A percentile compares a stretch with the other conserved stretches of the same genome.
Conservation (phyloP, 352 stramenopile species). For the Peronospora destructor region DNA sequence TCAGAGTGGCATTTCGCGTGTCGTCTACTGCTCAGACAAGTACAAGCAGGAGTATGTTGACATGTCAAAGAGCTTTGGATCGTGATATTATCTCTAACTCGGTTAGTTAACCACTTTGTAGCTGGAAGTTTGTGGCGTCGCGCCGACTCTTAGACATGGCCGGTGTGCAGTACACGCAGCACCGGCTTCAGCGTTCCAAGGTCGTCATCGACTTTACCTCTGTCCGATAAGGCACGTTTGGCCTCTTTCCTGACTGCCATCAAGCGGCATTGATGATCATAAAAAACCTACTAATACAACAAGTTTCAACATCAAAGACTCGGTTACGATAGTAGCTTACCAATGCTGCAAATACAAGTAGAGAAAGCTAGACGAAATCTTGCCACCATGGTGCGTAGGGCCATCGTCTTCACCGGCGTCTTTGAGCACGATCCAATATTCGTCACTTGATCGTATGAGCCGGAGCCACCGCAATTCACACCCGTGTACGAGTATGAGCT, state of each 20-base stretch:
- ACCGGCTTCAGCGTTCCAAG: constrained; percentile 45
- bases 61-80: not conserved
- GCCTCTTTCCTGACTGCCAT: constrained; percentile 1
- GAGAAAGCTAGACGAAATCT: not conserved
- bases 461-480: constrained; percentile 41
- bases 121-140: constrained; percentile 85
- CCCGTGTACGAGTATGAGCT: constrained; percentile 51
- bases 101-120: constrained; percentile 18
- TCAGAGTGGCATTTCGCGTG: constrained; percentile 91
- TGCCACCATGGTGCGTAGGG: constrained; percentile 34
- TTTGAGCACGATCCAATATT: constrained; percentile 52
- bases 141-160: constrained; percentile 86
- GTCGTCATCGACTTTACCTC: constrained; percentile 67
- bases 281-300: not conserved
- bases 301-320: constrained; percentile 8
- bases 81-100: constrained; percentile 4
- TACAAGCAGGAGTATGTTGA: constrained; percentile 81
- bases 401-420: constrained; percentile 27
- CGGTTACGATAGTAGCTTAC: constrained; percentile 12
- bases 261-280: constrained; percentile 6
- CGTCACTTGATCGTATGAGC: constrained; percentile 66
- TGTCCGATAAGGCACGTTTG: constrained; percentile 20
- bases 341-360: not conserved
- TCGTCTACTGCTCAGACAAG: constrained; percentile 96
- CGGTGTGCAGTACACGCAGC: constrained; percentile 51